Base-by-base conservation (phyloP, 2,329 filamentous ascomycete genomes). In the Chaetomium sp. region DNA sequence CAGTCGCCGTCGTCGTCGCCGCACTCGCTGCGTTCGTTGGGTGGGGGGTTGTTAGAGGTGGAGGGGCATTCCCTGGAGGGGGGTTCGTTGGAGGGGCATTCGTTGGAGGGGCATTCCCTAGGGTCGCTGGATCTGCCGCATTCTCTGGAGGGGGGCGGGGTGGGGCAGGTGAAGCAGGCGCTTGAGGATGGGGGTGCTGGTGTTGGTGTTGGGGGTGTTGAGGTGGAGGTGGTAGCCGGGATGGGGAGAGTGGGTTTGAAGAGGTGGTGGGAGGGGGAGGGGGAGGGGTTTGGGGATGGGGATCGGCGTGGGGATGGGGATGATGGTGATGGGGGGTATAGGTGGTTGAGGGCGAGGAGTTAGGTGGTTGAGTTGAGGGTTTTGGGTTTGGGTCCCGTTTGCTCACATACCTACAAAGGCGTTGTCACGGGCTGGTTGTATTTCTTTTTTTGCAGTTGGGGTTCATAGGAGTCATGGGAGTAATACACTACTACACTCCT, bases 181-280 rank as follows among this genome's bases (percentile, higher is more conserved):
- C 3, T 29, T 6, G 59, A n/a, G n/a, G n/a, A n/a, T n/a, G n/a
- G n/a, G n/a, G n/a, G 35, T 47, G 23, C 16, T 6, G 21, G 9
- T 9, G 27, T 5, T 38, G 35, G 35, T 4, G 13, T 1, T 38
- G 33, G 33, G 33, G 33, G 33, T 13, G 33, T 3, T 38, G 12
- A 6, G 4, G 38, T 6, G 38, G 16, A 5, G 38, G 38, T 5
- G 16, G 3, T 19, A 5, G 38, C 35, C n/a, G 38, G 16, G 3
- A 10, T 21, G n/a, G 5, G 16, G 54, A 2, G 23, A 3, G 13
- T 6, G 10, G 5, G 21, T 55, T 2, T 45, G 47, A 50, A 38
- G 58, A n/a, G 61, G 12, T 66, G 66, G 59, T 55, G 64, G 29
- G 47, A 29, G 8, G 54, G 63, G 49, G 16, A 19, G 38, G 50